These are phyloP conservation scores for Saccharata proteae DNA, from an alignment of 2,329 filamentous ascomycete species.

Conservation along the genomic window DNA sequence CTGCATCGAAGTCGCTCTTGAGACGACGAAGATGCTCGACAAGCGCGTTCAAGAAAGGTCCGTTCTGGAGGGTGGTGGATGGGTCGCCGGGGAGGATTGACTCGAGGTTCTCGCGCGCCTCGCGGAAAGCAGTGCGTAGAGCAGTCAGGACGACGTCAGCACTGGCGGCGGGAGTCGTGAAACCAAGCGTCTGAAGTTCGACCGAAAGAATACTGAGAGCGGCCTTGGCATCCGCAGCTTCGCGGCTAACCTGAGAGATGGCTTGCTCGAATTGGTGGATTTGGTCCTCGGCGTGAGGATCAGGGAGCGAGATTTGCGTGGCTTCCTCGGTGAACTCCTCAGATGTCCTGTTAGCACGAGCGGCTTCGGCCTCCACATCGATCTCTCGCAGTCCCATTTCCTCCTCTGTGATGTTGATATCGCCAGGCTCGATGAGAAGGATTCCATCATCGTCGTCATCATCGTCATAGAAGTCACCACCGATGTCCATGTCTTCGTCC, in stretches of 20 bases:
- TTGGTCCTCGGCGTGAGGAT: conserved; percentile 15
- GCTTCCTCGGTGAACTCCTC: conserved; percentile 2
- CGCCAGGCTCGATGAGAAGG: conserved; percentile 21
- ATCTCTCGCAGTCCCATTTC: conserved; percentile 13
- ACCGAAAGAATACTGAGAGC: conserved; percentile 30
- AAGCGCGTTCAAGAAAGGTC: conserved; percentile 28
- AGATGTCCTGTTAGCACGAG: too few relatives aligned
- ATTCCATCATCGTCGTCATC: conserved; percentile 12
- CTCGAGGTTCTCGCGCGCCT: conserved; percentile 28
- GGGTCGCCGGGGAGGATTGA: conserved; percentile 26
- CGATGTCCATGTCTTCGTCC: conserved; percentile 13
- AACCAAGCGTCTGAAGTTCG: conserved; percentile 31
- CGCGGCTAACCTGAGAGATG: conserved; percentile 24
- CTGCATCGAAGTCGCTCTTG: conserved; percentile 20
- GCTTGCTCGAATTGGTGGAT: conserved; percentile 26
- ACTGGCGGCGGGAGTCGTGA: conserved; percentile 21
- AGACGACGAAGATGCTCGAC: conserved; percentile 23
- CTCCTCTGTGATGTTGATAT: conserved; percentile 20
- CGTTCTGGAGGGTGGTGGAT: conserved; percentile 25
- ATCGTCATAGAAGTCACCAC: conserved; percentile 14
- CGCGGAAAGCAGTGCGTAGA: conserved; percentile 30
- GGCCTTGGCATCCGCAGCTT: conserved; percentile 28
- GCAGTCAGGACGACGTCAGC: conserved; percentile 23
- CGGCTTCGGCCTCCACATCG: too few relatives aligned
- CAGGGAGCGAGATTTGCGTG: conserved; percentile 10